Base-by-base conservation (phyloP, 257 asterid genomes). In the Fraxinus pennsylvanica region DNA sequence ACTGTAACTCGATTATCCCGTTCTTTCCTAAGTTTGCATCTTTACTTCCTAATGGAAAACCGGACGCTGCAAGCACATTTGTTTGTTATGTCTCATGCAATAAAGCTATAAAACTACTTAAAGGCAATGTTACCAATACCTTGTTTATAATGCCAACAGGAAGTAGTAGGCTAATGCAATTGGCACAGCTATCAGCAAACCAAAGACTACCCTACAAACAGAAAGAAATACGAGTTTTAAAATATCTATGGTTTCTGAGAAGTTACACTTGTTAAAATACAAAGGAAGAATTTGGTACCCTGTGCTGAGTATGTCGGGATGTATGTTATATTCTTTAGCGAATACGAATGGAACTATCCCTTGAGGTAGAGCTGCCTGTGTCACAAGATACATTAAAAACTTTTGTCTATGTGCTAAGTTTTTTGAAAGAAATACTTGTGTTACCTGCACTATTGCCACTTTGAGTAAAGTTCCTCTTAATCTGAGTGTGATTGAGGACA, bases 301-400 rank as follows among this genome's bases (percentile, higher is more conserved):
- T 63, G 98, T 92, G 90, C 98, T 92, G 75, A 94, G 81, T 77
- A 94, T 87, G 80, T 90, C 92, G 65, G 97, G 97, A 86, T 94
- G 93, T 70, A 86, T 27, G 75, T 92, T 85, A 76, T 92, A 94
- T 88, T 94, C 98, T 90, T 86, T 90, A 27, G 98, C 94, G 84
- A 92, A 94, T 66, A 94, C 97, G 85, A 94, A 94, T 9, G 98
- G 98, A 84, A 92, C 97, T 39, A 92, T 91, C 74, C 98, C 98
- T 82, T 92, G 98, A 39, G 98, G 98, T 72, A 94, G 95, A 79
- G 98, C 97, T 77, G 98, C 97, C 97, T 94, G 94, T 84, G 79
- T 80, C 70, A 82, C 76, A 71, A 38, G 74, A 50, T 22, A 61
- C 25, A 68, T 72, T 66, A 22, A 70, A 36, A 10, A 12, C 1